Base-by-base conservation (phyloP, 306 rosid species). In the Macrotyloma uniflorum region DNA sequence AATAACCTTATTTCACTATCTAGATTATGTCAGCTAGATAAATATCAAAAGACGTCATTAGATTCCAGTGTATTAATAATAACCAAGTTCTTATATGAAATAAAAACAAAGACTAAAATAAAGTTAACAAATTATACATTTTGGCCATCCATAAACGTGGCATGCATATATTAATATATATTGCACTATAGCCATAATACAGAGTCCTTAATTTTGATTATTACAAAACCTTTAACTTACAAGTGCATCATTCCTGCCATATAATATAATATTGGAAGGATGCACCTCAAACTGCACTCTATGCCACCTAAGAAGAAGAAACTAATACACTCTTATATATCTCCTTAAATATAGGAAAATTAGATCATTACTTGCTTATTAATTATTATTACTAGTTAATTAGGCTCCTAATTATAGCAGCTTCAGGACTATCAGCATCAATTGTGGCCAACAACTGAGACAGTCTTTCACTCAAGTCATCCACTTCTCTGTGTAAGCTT, bases 381-480 rank as follows among this genome's bases (percentile, higher is more conserved):
- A 23, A 30, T 61, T 12, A 16, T 46, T 7, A 49, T 49, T 83
- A 94, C 87, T 91, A 93, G 85, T 61, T 83, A 80, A 95, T 91
- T 82, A 95, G 82, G 90, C 98, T 89, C 89, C 99, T 88, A 77
- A 95, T 92, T 75, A 95, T 95, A 23, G 92, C 76, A 62, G 99
- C 99, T 79, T 95, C 99, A 18, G 98, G 87, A 78, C 98, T 92
- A 87, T 93, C 96, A 69, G 90, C 87, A 69, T 95, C 99, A 84
- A 95, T 91, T 55, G 99, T 86, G 61, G 95, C 84, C 88, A 95
- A 86, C 46, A 95, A 87, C 75, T 95, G 99, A 63, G 97, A 91
- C 70, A 95, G 79, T 15, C 99, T 76, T 86, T 95, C 93, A 53
- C 99, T 95, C 24, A 95, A 82, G 72, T 91, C 99, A 82, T 93